Evolutionary conservation across 2,329 filamentous ascomycete genomes (phyloP).

Genomic region (Ophiostoma sp.): DNA sequence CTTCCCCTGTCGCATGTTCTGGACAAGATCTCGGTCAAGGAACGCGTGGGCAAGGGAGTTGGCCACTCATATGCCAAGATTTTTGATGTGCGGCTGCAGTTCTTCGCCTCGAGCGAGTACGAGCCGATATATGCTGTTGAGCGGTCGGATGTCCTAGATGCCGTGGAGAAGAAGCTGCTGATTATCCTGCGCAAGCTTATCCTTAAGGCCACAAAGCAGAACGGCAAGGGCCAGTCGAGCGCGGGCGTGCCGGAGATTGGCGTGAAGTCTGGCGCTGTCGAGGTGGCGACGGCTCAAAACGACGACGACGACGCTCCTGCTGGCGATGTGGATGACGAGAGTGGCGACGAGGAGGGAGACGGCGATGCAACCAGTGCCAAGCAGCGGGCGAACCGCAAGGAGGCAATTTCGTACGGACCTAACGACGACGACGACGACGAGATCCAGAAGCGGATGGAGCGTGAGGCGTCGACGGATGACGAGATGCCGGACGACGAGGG

Average conservation of each 20-base stretch:
- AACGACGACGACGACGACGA: constrained; percentile 88
- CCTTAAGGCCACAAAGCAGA: constrained; percentile 78
- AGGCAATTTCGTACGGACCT: constrained; percentile 82
- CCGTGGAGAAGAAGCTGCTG: constrained; percentile 77
- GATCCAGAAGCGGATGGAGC: constrained; percentile 59
- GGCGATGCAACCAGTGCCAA: constrained; percentile 72
- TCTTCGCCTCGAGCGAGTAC: constrained; percentile 84
- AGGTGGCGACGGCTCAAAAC: constrained; percentile 42
- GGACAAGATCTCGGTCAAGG: constrained; percentile 73
- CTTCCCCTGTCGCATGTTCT: constrained; percentile 79
- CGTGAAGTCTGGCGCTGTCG: constrained; percentile 48
- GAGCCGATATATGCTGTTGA: constrained; percentile 77
- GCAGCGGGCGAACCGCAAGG: constrained; percentile 66
- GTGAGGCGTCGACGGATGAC: constrained; percentile 49
- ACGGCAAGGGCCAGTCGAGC: constrained; percentile 56
- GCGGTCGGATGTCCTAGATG: constrained; percentile 67
- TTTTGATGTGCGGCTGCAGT: constrained; percentile 73
- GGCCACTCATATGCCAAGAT: constrained; percentile 70
- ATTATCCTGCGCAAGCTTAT: constrained; percentile 65
- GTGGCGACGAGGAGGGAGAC: constrained; percentile 71
- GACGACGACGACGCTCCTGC: constrained; percentile 32
- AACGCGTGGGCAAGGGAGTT: constrained; percentile 68
- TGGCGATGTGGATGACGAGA: constrained; percentile 51
- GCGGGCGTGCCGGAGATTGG: constrained; percentile 72
- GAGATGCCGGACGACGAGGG: constrained; percentile 47